These are phyloP conservation scores for Isabelozyma gotoi DNA, from an alignment of 805 yeast genomes.

Conservation along the genomic window DNA sequence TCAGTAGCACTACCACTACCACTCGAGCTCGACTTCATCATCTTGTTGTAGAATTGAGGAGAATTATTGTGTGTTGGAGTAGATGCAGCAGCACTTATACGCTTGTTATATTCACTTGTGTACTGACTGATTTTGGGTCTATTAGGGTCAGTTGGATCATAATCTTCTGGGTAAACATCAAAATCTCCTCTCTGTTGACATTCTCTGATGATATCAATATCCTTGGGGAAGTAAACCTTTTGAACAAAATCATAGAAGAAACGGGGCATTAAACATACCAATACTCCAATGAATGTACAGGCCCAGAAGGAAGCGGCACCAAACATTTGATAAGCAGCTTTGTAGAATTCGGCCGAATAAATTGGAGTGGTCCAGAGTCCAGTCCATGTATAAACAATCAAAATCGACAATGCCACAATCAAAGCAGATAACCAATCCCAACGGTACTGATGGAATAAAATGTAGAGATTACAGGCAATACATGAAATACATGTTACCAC, in stretches of 20 bases:
- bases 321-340: constrained; percentile 62
- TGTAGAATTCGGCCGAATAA: constrained; percentile 57
- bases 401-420: constrained; percentile 55
- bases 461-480: constrained; percentile 64
- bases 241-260: constrained; percentile 57
- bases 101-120: constrained; percentile 14
- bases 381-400: constrained; percentile 71
- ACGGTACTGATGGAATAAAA: constrained; percentile 65
- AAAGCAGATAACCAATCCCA: constrained; percentile 78
- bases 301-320: constrained; percentile 69
- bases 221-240: constrained; percentile 58
- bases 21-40: not conserved
- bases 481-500: constrained; percentile 67
- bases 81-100: not conserved
- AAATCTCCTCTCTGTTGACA: constrained; percentile 67
- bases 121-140: constrained; percentile 53
- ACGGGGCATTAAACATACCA: constrained; percentile 67
- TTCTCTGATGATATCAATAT: constrained; percentile 73
- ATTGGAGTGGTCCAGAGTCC: constrained; percentile 70
- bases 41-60: constrained; percentile 1
- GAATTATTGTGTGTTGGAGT: constrained; percentile 1
- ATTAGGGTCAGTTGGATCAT: constrained; percentile 81
- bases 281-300: constrained; percentile 60
- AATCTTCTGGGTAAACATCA: constrained; percentile 60
- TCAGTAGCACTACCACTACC: constrained; percentile 3